Conservation (phyloP, 257 asterid genomes). For the Cynanchum wilfordii region DNA sequence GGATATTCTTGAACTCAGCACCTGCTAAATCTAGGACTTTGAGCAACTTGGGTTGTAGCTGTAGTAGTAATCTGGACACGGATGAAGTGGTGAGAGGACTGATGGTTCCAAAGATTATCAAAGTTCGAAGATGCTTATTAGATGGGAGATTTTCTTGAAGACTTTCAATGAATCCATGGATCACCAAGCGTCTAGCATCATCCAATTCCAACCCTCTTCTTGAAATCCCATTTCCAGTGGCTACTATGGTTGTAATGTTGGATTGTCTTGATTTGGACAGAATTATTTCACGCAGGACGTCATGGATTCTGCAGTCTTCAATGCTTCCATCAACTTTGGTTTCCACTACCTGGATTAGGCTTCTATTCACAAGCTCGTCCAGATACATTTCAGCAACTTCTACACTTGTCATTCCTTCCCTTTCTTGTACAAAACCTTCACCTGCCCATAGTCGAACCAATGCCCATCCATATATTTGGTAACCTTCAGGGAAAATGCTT, state of each 20-base stretch:
- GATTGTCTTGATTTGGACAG: conserved; percentile 9
- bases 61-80: background rate
- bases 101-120: background rate
- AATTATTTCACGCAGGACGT: conserved; percentile 10
- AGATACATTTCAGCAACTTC: background rate
- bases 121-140: background rate
- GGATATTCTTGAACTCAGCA: background rate
- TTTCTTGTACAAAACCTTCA: background rate
- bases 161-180: background rate
- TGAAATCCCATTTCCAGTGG: too few relatives aligned
- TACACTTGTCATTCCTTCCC: background rate
- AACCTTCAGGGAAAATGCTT: background rate
- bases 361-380: conserved; percentile 8
- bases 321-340: background rate
- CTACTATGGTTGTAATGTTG: background rate
- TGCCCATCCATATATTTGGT: background rate
- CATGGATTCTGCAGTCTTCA: background rate
- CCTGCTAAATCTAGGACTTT: conserved; percentile 1
- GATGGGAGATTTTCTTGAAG: background rate
- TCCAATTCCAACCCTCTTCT: background rate
- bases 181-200: conserved; percentile 6
- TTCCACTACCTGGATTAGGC: conserved; percentile 8
- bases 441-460: background rate
- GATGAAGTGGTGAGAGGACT: background rate
- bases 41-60: background rate